Conservation (phyloP, 2,329 filamentous ascomycete species). For the Bipolaris oryzae region DNA sequence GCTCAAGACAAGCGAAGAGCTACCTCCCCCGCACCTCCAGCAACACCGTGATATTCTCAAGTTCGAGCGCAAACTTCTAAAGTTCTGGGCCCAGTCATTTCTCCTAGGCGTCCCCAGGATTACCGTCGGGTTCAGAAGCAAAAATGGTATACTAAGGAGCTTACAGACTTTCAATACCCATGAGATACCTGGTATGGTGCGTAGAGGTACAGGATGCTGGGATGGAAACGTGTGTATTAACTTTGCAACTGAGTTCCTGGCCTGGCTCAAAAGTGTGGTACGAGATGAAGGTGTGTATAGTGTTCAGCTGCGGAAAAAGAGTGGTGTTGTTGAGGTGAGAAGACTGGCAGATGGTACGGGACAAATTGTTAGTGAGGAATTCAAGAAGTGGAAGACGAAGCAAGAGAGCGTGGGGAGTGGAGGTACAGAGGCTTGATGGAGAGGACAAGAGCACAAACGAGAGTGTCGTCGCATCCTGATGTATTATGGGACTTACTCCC, state of each 20-base stretch:
- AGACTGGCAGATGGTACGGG: constrained; percentile 78
- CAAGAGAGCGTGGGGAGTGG: neutral
- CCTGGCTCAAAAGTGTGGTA: constrained; percentile 71
- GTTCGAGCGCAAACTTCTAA: constrained; percentile 89
- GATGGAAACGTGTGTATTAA: constrained; percentile 94
- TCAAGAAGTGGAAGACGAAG: constrained; percentile 68
- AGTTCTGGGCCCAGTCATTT: constrained; percentile 97
- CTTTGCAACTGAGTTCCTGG: constrained; percentile 78
- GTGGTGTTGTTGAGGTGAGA: constrained; percentile 72
- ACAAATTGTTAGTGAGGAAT: constrained; percentile 75
- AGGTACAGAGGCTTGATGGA: no score
- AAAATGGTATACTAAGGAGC: constrained; percentile 71
- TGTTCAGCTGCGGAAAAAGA: constrained; percentile 70
- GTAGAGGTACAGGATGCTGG: constrained; percentile 74
- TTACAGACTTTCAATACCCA: constrained; percentile 82
- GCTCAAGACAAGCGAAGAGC: constrained; percentile 84
- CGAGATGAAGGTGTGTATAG: constrained; percentile 77
- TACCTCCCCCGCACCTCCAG: constrained; percentile 52
- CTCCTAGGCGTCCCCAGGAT: constrained; percentile 91
- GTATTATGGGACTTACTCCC: neutral
- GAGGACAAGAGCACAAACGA: neutral
- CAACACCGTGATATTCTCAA: constrained; percentile 71
- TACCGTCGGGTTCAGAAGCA: constrained; percentile 84
- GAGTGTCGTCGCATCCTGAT: neutral
- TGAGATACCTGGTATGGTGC: constrained; percentile 76